Percentiles rank a stretch among this genome's conserved stretches.
Evolutionary conservation across 1,284 basidiomycete species (phyloP).

Genomic region (Sanghuangporus weigelae): DNA sequence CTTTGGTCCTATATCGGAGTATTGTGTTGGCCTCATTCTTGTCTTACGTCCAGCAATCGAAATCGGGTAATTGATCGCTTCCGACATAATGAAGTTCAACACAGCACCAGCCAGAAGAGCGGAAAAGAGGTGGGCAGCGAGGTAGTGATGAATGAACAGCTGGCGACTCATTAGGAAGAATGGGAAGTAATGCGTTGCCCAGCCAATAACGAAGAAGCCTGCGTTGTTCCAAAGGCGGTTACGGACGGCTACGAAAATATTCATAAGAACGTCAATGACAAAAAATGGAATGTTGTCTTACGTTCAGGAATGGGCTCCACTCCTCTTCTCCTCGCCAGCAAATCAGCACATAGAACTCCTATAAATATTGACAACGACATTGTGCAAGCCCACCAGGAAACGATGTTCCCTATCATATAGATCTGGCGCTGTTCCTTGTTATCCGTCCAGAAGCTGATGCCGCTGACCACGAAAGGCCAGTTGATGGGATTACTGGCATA

Average conservation of each 20-base stretch:
- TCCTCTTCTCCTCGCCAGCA: constrained; percentile 82
- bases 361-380: constrained; percentile 83
- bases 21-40: constrained; percentile 52
- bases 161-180: constrained; percentile 99
- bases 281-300: constrained; percentile 37
- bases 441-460: constrained; percentile 98
- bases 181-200: constrained; percentile 95
- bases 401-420: constrained; percentile 91
- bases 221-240: constrained; percentile 92
- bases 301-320: constrained; percentile 82
- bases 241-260: constrained; percentile 59
- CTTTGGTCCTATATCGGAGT: constrained; percentile 69
- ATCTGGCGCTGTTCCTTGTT: constrained; percentile 85
- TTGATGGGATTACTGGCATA: constrained; percentile 94
- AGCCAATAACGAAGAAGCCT: constrained; percentile 92
- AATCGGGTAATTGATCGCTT: constrained; percentile 91
- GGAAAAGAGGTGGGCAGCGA: constrained; percentile 91
- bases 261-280: not conserved
- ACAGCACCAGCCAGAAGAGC: constrained; percentile 89
- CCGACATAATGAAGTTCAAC: constrained; percentile 87
- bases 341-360: constrained; percentile 86
- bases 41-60: constrained; percentile 64
- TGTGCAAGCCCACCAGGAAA: constrained; percentile 94
- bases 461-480: constrained; percentile 95
- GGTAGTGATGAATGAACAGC: constrained; percentile 96